phyloP scores from a whole-genome alignment of 2,329 filamentous ascomycete species.

The Cladophialophora psammophila region DNA sequence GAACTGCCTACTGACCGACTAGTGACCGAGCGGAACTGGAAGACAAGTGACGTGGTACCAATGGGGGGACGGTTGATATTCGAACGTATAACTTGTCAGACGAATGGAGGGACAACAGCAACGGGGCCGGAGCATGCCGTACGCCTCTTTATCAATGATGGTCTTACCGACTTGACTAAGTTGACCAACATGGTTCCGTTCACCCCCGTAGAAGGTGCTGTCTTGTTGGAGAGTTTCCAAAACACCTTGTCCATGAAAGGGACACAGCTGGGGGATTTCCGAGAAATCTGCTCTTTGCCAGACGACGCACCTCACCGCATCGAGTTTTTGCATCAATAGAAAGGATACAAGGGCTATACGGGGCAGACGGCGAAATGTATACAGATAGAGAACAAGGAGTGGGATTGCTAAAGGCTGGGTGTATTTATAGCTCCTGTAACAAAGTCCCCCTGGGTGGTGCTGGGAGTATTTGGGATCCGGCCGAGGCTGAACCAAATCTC shows the following conservation, averaged over 20 bases:
- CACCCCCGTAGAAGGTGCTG: slow-evolving; percentile 50
- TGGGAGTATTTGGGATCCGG: not conserved
- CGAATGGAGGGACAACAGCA: slow-evolving; percentile 6
- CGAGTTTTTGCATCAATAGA: slow-evolving; percentile 58
- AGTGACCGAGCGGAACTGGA: slow-evolving; percentile 57
- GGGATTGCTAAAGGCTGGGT: not conserved
- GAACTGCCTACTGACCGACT: slow-evolving; percentile 58
- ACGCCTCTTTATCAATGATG: slow-evolving; percentile 65
- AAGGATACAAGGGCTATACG: slow-evolving; percentile 5
- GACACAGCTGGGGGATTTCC: slow-evolving; percentile 57
- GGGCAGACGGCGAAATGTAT: not conserved
- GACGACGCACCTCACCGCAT: slow-evolving; percentile 52
- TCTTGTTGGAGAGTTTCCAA: slow-evolving; percentile 53
- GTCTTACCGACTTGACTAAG: slow-evolving; percentile 51
- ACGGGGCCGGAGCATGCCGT: slow-evolving; percentile 48
- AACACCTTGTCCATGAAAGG: slow-evolving; percentile 51
- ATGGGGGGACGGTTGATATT: slow-evolving; percentile 65
- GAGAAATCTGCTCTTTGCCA: slow-evolving; percentile 56
- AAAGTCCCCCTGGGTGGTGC: not conserved
- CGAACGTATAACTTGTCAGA: slow-evolving; percentile 59
- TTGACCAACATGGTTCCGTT: slow-evolving; percentile 41
- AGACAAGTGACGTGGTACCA: slow-evolving; percentile 62
- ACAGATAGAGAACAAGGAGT: not conserved
- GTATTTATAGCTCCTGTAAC: not conserved
- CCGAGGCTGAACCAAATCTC: slow-evolving; percentile 17